Evolutionary conservation across 2,329 filamentous ascomycete genomes (phyloP).

Genomic region (Ophiostoma sp.): DNA sequence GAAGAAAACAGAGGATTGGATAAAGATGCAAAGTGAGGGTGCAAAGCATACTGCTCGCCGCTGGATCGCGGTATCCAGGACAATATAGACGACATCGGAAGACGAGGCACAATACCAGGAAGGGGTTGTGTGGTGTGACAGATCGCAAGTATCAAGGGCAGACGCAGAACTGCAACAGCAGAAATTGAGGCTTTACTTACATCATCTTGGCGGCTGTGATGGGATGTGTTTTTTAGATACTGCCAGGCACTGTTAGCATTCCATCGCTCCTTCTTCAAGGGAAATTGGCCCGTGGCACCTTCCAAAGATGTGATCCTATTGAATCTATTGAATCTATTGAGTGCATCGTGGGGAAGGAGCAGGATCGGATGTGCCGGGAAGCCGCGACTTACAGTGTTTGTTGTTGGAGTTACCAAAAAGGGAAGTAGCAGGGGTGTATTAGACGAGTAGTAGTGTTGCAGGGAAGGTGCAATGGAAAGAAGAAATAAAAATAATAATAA

Average conservation of each 20-base stretch:
- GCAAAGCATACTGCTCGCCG: slow-evolving; percentile 23
- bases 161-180: background rate
- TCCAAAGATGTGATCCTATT: background rate
- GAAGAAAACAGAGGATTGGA: background rate
- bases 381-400: slow-evolving; percentile 20
- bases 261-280: slow-evolving; percentile 21
- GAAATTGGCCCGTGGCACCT: background rate
- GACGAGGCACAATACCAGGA: background rate
- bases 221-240: slow-evolving; percentile 2
- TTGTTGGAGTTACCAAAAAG: slow-evolving; percentile 14
- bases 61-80: slow-evolving; percentile 26
- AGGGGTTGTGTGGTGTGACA: background rate
- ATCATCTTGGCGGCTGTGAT: slow-evolving; percentile 23
- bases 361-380: slow-evolving; percentile 19
- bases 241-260: slow-evolving; percentile 16
- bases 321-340: background rate
- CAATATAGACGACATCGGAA: slow-evolving; percentile 17
- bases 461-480: slow-evolving; percentile 11
- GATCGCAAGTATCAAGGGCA: background rate
- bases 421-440: slow-evolving; percentile 21
- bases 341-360: slow-evolving; percentile 9
- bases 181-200: slow-evolving; percentile 17
- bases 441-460: slow-evolving; percentile 13
- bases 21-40: background rate
- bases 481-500: background rate